These are phyloP conservation scores for Erythrophleum fordii DNA, from an alignment of 306 rosid genomes.

Conservation along the genomic window DNA sequence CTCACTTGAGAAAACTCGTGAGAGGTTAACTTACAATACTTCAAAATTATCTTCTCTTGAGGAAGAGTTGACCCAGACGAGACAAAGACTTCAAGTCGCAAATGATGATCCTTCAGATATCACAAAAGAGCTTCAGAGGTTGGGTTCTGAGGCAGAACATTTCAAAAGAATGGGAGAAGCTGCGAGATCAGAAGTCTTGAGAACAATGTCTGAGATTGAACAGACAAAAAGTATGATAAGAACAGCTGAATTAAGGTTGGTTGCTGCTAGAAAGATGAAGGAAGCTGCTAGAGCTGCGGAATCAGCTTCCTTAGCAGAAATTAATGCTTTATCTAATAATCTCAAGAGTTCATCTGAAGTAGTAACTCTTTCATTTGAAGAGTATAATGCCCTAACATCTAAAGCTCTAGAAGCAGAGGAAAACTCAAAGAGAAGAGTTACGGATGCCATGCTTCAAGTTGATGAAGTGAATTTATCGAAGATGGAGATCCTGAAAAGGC, in stretches of 20 bases:
- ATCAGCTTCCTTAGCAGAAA: slow-evolving; percentile 74
- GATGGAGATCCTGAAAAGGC: slow-evolving; percentile 64
- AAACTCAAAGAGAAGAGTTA: slow-evolving; percentile 61
- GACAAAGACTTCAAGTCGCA: slow-evolving; percentile 61
- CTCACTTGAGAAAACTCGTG: slow-evolving; percentile 77
- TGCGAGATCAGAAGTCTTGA: slow-evolving; percentile 62
- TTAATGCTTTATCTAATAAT: slow-evolving; percentile 52
- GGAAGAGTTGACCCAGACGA: slow-evolving; percentile 80
- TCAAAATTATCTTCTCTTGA: slow-evolving; percentile 73
- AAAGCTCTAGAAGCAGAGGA: slow-evolving; percentile 72
- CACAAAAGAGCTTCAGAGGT: slow-evolving; percentile 67
- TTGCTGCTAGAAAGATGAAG: slow-evolving; percentile 93
- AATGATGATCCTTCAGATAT: slow-evolving; percentile 65
- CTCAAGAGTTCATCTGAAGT: slow-evolving; percentile 33
- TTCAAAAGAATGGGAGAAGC: slow-evolving; percentile 79
- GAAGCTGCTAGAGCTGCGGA: slow-evolving; percentile 95
- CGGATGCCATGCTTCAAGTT: slow-evolving; percentile 71
- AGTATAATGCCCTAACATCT: slow-evolving; percentile 62
- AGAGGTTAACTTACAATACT: slow-evolving; percentile 68
- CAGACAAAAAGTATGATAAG: slow-evolving; percentile 68
- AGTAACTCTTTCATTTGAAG: slow-evolving; percentile 78
- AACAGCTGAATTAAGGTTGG: slow-evolving; percentile 79
- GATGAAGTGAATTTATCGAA: slow-evolving; percentile 75
- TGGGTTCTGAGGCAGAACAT: slow-evolving; percentile 74
- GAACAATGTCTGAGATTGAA: slow-evolving; percentile 79